A percentile compares a stretch with the other conserved stretches of the same genome.
Conservation (phyloP, 192 early-diverging fungal genomes). For the Coemansia sp. region DNA sequence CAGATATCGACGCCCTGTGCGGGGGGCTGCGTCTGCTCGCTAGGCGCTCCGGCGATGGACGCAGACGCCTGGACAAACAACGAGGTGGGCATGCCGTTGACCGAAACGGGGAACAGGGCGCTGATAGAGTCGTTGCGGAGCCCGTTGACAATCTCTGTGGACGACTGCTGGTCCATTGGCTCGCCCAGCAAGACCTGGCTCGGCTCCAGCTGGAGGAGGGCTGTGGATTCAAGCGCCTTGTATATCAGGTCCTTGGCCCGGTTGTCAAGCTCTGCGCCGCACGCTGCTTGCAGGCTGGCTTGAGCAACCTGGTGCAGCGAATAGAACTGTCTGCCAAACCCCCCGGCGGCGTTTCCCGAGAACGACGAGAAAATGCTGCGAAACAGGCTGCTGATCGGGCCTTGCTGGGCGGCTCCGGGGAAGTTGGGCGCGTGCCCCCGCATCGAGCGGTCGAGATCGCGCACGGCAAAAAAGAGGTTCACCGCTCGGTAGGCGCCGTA, state of each 20-base stretch:
- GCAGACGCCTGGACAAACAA: conserved; percentile 18
- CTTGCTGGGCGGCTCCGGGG: too few relatives aligned
- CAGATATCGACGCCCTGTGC: too few relatives aligned
- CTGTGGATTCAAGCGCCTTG: background rate
- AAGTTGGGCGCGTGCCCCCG: too few relatives aligned
- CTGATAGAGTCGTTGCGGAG: conserved; percentile 1
- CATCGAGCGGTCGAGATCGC: conserved; percentile 1
- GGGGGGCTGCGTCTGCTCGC: too few relatives aligned
- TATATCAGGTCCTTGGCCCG: background rate
- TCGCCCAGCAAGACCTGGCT: conserved; percentile 20
- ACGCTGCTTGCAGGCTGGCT: conserved; percentile 8
- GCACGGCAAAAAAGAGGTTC: conserved; percentile 1
- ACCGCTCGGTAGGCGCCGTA: conserved; percentile 22
- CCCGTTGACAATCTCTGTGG: background rate
- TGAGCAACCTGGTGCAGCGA: background rate
- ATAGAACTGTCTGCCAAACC: background rate
- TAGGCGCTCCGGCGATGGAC: too few relatives aligned
- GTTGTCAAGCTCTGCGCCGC: background rate
- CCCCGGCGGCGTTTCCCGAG: background rate
- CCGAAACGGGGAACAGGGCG: conserved; percentile 32
- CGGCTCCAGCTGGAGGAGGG: background rate
- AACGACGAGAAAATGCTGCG: background rate
- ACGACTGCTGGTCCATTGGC: conserved; percentile 15
- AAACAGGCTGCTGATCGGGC: background rate
- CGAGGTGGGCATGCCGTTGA: conserved; percentile 8